Evolutionary conservation across 192 early-diverging fungal species (phyloP), one percentile per base, ranked within the genome.

Genomic region (Funneliformis geosporum): DNA sequence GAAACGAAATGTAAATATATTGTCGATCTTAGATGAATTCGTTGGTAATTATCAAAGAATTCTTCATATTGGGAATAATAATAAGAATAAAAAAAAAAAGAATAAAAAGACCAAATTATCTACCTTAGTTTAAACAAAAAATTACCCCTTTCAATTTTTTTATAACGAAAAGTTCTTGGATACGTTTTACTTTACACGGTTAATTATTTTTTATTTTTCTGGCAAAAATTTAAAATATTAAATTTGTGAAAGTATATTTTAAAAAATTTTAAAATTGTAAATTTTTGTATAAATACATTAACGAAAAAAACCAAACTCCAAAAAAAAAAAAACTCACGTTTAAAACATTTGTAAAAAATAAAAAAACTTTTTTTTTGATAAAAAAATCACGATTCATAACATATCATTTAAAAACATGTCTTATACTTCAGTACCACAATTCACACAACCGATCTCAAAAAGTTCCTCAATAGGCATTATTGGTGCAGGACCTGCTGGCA

Each of bases 401-500:
- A 9, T 11, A 12, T 47, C 12, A 9, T 12, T 47, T 46, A 55
- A 55, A 55, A 55, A 4, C 18, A 55, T 55, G 50, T 55, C 50
- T 21, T 55, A 55, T 18, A 21, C 50, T 21, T 21, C 64, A 8
- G 27, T 66, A 4, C 18, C 70, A 73, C 43, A 39, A 0, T 27
- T 42, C 16, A 33, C 70, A 21, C 70, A 73, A 64, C 72, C 43
- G 12, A 62, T 76, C 18, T 18, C 75, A 23, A 60, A 50, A 44
- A 40, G 8, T 21, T 60, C 75, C 6, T 60, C 39, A 4, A 76
- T 76, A 42, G 75, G 75, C 0, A 62, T 76, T 64, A 61, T 76
- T 18, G 75, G 75, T 25, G 75, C 75, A 25, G 75, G 75, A 0
- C 75, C 75, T 2, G 75, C 75, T 10, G 75, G 75, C 27, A 44